These are phyloP conservation scores for Heritiera fomes DNA, from an alignment of 345 rosid genomes.

Conservation along the genomic window DNA sequence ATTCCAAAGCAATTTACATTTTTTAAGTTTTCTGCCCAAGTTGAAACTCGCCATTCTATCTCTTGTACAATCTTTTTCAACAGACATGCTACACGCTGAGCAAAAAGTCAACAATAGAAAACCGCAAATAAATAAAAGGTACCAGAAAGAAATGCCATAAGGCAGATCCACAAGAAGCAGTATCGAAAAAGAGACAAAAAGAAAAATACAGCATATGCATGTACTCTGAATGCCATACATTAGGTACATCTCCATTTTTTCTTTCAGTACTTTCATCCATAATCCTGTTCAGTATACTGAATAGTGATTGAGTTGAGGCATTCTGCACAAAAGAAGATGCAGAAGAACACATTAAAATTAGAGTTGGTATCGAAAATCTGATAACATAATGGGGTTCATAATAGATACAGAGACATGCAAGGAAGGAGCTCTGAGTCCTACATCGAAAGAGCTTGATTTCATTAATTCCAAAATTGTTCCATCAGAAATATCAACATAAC, in stretches of 20 bases:
- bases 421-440: constrained; percentile 36
- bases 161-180: background rate
- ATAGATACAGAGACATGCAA: constrained; percentile 7
- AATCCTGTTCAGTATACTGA: constrained; percentile 55
- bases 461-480: constrained; percentile 55
- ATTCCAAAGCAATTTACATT: constrained; percentile 46
- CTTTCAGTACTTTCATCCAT: constrained; percentile 68
- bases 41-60: constrained; percentile 69
- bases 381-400: background rate
- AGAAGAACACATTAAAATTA: constrained; percentile 22
- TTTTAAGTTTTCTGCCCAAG: constrained; percentile 67
- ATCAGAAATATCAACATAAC: constrained; percentile 54
- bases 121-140: background rate
- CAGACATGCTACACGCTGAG: constrained; percentile 54
- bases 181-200: constrained; percentile 2
- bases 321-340: constrained; percentile 49
- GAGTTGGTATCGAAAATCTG: background rate
- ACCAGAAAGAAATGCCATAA: constrained; percentile 19
- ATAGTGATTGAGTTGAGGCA: constrained; percentile 68
- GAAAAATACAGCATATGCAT: constrained; percentile 22
- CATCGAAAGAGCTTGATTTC: constrained; percentile 64
- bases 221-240: constrained; percentile 50
- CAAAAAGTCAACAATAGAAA: constrained; percentile 3
- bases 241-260: constrained; percentile 63
- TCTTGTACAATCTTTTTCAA: constrained; percentile 62